Percentiles rank a stretch among this genome's conserved stretches.
These are phyloP conservation scores for Alternaria conjuncta DNA, from an alignment of 2,329 filamentous ascomycete species.

Conservation along the genomic window DNA sequence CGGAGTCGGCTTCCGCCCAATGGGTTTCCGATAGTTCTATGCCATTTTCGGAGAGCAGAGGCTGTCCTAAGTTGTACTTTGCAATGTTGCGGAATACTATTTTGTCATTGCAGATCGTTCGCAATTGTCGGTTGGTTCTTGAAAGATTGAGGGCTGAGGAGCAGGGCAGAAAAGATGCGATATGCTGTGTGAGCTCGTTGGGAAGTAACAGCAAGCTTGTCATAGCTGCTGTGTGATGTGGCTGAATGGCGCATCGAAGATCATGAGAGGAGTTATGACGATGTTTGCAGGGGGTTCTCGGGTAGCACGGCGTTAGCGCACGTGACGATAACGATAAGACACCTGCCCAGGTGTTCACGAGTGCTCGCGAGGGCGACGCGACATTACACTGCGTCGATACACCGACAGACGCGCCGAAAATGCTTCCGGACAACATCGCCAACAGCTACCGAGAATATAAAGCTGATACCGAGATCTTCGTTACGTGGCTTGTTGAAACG, in stretches of 20 bases:
- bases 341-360: background rate
- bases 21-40: background rate
- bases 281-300: background rate
- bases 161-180: constrained; percentile 25
- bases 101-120: constrained; percentile 22
- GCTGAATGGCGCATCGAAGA: background rate
- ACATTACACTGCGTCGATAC: background rate
- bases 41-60: background rate
- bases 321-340: constrained; percentile 1
- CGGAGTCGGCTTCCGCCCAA: constrained; percentile 15
- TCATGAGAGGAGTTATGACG: background rate
- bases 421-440: background rate
- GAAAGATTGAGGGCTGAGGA: constrained; percentile 20
- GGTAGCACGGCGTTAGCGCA: background rate
- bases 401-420: background rate
- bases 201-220: constrained; percentile 15
- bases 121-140: constrained; percentile 18
- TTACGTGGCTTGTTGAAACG: background rate
- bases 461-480: background rate
- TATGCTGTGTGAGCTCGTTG: constrained; percentile 27
- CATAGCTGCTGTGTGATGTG: background rate
- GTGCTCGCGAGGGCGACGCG: background rate
- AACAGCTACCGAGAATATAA: background rate
- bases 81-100: constrained; percentile 25
- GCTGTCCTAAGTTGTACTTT: background rate